These are phyloP conservation scores for Fusarium temperatum DNA, from an alignment of 2,329 filamentous ascomycete species.

Conservation along the genomic window DNA sequence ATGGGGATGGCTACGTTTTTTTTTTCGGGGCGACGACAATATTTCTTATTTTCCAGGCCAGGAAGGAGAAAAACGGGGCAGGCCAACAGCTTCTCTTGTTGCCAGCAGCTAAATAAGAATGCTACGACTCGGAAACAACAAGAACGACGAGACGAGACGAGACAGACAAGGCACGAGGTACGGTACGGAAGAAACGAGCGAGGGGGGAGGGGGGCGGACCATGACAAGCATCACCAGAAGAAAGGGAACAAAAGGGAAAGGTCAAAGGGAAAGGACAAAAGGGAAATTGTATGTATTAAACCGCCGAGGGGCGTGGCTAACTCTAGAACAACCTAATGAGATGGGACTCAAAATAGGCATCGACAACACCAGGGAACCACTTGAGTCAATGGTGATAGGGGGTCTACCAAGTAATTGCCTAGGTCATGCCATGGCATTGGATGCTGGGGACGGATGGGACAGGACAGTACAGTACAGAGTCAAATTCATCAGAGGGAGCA, in stretches of 20 bases:
- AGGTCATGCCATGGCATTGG: background rate
- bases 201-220: slow-evolving; percentile 35
- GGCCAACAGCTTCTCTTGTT: slow-evolving; percentile 34
- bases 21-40: slow-evolving; percentile 55
- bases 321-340: slow-evolving; percentile 6
- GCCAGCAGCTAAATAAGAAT: slow-evolving; percentile 33
- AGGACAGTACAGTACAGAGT: slow-evolving; percentile 14
- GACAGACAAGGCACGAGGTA: slow-evolving; percentile 38
- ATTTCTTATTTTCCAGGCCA: slow-evolving; percentile 55
- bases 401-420: slow-evolving; percentile 34
- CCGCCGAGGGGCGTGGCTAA: slow-evolving; percentile 34
- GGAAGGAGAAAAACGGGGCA: slow-evolving; percentile 59
- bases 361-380: slow-evolving; percentile 24
- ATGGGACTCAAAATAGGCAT: slow-evolving; percentile 8
- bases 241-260: slow-evolving; percentile 25
- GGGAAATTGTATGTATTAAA: slow-evolving; percentile 42
- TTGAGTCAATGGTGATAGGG: slow-evolving; percentile 23
- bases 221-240: slow-evolving; percentile 35
- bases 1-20: slow-evolving; percentile 64
- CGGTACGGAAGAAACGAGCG: slow-evolving; percentile 32
- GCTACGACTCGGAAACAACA: slow-evolving; percentile 39
- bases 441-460: background rate
- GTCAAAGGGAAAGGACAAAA: slow-evolving; percentile 34
- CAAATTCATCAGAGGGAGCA: slow-evolving; percentile 8
- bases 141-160: slow-evolving; percentile 31